Evolutionary conservation across 2,329 filamentous ascomycete species (phyloP).

Genomic region (Colletotrichum gigasporum): DNA sequence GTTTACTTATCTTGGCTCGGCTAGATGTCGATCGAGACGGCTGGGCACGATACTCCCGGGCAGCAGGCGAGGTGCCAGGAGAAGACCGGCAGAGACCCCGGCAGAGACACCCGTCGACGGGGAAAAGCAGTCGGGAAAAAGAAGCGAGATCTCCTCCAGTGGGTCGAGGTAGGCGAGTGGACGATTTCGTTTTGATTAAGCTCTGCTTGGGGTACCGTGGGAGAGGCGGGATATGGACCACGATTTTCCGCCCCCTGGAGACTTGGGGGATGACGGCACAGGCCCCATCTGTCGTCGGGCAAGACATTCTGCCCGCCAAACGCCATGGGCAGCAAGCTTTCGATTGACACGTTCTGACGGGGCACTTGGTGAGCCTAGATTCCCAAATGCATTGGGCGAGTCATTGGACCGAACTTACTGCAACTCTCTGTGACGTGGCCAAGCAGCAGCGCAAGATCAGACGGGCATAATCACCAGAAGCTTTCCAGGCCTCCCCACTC

Average conservation of each 20-base stretch:
- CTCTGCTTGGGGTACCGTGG: neutral
- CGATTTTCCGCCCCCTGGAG: too few species aligned
- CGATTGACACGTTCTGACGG: neutral
- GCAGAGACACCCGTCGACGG: neutral
- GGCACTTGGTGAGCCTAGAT: neutral
- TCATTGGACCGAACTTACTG: neutral
- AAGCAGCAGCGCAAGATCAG: neutral
- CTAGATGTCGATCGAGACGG: neutral
- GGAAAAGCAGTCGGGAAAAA: too few species aligned
- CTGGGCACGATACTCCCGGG: too few species aligned
- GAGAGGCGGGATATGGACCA: neutral
- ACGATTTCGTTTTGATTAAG: neutral
- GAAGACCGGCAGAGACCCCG: neutral
- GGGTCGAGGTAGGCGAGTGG: too few species aligned
- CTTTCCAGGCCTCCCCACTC: neutral
- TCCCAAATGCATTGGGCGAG: neutral
- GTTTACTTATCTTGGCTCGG: neutral
- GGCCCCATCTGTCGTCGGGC: neutral
- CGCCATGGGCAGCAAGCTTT: neutral
- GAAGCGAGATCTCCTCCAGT: too few species aligned
- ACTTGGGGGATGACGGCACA: too few species aligned
- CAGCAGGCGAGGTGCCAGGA: neutral
- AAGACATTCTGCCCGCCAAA: neutral
- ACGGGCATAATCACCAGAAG: neutral
- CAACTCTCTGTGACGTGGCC: too few species aligned